Evolutionary conservation across 768 basidiomycete genomes (phyloP), one percentile per base, ranked within the genome.

Genomic region (Grammothele lineata): DNA sequence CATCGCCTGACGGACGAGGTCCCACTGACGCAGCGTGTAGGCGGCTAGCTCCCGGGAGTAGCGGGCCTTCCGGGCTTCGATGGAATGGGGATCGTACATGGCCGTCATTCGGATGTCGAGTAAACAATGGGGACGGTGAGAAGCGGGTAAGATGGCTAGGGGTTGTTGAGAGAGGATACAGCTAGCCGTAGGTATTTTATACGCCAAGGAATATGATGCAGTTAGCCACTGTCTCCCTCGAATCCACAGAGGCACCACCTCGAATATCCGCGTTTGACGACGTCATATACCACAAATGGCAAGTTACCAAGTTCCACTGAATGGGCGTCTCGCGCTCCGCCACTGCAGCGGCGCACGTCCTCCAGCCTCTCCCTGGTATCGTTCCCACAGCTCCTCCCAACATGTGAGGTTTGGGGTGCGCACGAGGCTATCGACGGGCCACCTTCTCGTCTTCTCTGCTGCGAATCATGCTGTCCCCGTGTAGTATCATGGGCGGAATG

Each of bases 21-120:
- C 59, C 69, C 67, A 70, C 54, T 71, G 70, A 33, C 58, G 58
- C 43, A 69, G 59, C n/a, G 70, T 71, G 45, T 71, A 66, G 4
- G 62, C 65, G 4, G 67, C 68, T 21, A 71, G 58, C 52, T 71
- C 67, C 35, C 58, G 58, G 18, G 69, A 56, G 46, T 71, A 71
- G 30, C 60, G 65, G 18, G 62, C 57, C 52, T 69, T 68, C 30
- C 58, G 56, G 10, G 51, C 42, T 37, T 66, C 65, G 46, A 63
- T 19, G 21, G 60, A 56, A 19, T 54, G 54, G 15, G 48, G 45
- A 37, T 57, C 50, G 22, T 33, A 45, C 14, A 43, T 5, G 11
- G 49, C 33, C 8, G 56, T 54, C 50, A 55, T 60, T 44, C 8
- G 7, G 27, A 7, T 30, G 27, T 14, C 14, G 27, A 30, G 7